These are phyloP conservation scores for Suillus ampliporus DNA, from an alignment of 768 basidiomycete species.

Conservation along the genomic window DNA sequence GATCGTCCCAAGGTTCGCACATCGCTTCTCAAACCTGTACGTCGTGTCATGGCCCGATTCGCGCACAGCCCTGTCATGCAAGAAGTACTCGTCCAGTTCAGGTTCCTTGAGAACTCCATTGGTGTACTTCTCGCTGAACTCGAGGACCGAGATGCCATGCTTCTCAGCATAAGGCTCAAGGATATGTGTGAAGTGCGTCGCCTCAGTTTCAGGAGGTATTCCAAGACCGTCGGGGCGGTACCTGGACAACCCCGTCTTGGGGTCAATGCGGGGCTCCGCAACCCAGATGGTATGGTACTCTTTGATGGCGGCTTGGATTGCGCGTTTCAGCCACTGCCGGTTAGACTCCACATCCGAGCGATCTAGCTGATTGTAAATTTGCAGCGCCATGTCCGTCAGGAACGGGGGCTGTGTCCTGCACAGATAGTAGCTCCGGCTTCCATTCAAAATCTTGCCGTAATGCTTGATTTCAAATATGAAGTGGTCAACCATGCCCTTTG, in stretches of 20 bases:
- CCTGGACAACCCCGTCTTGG: constrained; percentile 91
- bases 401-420: constrained; percentile 97
- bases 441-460: constrained; percentile 96
- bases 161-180: constrained; percentile 94
- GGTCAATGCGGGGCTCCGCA: constrained; percentile 91
- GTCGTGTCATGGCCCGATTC: constrained; percentile 97
- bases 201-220: constrained; percentile 98
- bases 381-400: constrained; percentile 97
- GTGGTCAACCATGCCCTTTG: constrained; percentile 98
- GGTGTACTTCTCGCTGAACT: constrained; percentile 97
- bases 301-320: constrained; percentile 97
- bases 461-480: constrained; percentile 99
- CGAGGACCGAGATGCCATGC: constrained; percentile 90
- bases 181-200: constrained; percentile 97
- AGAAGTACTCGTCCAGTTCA: constrained; percentile 93
- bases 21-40: constrained; percentile 97
- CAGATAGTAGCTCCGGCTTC: constrained; percentile 93
- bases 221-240: constrained; percentile 94
- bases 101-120: constrained; percentile 84
- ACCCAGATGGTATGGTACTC: constrained; percentile 99
- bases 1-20: constrained; percentile 95
- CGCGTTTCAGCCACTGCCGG: constrained; percentile 91
- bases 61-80: constrained; percentile 95
- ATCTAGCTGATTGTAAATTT: constrained; percentile 96
- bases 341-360: constrained; percentile 78